phyloP scores from a whole-genome alignment of 441 rosid genomes.

The Raphanus hybrid region DNA sequence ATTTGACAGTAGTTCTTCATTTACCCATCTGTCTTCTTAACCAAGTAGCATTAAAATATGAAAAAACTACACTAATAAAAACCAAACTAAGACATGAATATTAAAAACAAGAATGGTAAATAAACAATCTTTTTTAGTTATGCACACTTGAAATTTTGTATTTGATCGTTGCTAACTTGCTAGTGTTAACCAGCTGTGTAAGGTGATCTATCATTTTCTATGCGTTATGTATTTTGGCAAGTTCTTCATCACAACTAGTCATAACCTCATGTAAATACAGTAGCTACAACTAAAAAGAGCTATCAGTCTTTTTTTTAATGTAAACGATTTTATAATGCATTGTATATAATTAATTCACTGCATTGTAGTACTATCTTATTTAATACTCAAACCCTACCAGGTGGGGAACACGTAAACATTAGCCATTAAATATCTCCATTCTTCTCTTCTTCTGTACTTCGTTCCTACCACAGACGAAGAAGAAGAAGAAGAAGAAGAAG shows the following conservation, averaged over 20 bases:
- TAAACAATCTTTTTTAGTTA: no score
- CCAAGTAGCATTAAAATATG: background rate
- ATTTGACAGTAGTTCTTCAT: background rate
- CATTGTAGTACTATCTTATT: background rate
- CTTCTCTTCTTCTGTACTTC: background rate
- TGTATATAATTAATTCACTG: slow-evolving; percentile 2
- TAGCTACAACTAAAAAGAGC: background rate
- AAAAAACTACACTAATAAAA: no score
- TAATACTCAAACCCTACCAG: background rate
- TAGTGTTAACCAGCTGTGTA: slow-evolving; percentile 75
- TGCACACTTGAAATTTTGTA: slow-evolving; percentile 24
- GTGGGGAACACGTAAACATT: slow-evolving; percentile 34
- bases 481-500: slow-evolving; percentile 1
- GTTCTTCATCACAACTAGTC: background rate
- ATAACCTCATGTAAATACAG: background rate
- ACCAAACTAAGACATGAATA: no score
- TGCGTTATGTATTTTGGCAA: slow-evolving; percentile 13
- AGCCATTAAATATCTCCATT: slow-evolving; percentile 36
- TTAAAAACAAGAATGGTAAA: no score
- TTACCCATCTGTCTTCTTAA: background rate
- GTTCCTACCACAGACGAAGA: slow-evolving; percentile 14
- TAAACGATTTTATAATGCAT: background rate
- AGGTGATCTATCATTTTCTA: background rate
- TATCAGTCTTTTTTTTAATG: background rate
- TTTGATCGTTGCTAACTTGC: slow-evolving; percentile 50